These are phyloP conservation scores for Fistulinella prunicolor DNA, from an alignment of 768 basidiomycete genomes.

Conservation along the genomic window DNA sequence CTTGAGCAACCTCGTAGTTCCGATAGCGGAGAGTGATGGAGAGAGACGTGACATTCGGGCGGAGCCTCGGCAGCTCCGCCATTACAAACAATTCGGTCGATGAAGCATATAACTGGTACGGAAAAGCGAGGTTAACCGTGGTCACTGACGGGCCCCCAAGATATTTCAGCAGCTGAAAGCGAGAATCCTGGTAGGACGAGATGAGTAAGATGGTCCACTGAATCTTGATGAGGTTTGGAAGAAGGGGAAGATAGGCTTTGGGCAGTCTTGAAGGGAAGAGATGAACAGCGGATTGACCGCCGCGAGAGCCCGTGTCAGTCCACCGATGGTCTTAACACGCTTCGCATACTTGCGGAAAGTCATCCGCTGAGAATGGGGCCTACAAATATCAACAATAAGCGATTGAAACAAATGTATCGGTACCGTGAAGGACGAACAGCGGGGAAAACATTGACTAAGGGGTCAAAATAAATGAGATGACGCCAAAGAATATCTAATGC, in stretches of 20 bases:
- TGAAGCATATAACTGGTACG: slow-evolving; percentile 9
- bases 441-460: slow-evolving; percentile 5
- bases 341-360: slow-evolving; percentile 22
- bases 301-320: neutral
- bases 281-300: slow-evolving; percentile 1
- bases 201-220: slow-evolving; percentile 13
- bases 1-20: slow-evolving; percentile 2
- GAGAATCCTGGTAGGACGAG: slow-evolving; percentile 5
- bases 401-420: neutral
- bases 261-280: slow-evolving; percentile 2
- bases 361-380: neutral
- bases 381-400: neutral
- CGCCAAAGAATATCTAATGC: no score
- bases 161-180: slow-evolving; percentile 14
- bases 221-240: slow-evolving; percentile 19
- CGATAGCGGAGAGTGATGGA: slow-evolving; percentile 5
- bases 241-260: slow-evolving; percentile 16
- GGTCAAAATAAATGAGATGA: slow-evolving; percentile 8
- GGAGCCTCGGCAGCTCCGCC: slow-evolving; percentile 10
- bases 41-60: slow-evolving; percentile 23
- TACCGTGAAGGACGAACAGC: neutral
- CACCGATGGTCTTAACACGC: slow-evolving; percentile 17
- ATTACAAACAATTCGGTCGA: slow-evolving; percentile 12
- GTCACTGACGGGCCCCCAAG: slow-evolving; percentile 13
- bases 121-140: slow-evolving; percentile 10